Evolutionary conservation across 1,284 basidiomycete species (phyloP).

Genomic region (Clitocybe nebularis): DNA sequence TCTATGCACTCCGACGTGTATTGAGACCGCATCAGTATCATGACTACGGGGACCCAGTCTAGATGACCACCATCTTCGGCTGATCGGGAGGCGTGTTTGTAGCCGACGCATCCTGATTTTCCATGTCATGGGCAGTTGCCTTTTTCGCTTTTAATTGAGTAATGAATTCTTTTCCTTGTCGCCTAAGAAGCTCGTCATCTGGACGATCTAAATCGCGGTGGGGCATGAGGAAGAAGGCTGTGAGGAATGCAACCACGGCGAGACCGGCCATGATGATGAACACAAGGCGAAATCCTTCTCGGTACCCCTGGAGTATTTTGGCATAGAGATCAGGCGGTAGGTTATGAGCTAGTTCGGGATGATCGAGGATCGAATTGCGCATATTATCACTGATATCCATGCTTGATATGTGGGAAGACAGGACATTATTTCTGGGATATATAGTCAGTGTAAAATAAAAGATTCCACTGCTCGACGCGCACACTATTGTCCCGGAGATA

Average conservation of each 20-base stretch:
- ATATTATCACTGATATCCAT: constrained; percentile 11
- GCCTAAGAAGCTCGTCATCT: constrained; percentile 18
- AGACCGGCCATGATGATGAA: constrained; percentile 19
- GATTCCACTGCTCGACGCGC: background rate
- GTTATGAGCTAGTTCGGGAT: constrained; percentile 12
- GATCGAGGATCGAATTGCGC: constrained; percentile 12
- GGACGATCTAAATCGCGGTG: constrained; percentile 17
- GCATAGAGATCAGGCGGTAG: constrained; percentile 10
- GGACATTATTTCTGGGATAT: constrained; percentile 11
- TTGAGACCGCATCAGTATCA: background rate
- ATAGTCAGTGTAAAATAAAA: background rate
- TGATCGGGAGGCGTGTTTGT: background rate
- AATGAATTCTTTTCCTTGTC: constrained; percentile 17
- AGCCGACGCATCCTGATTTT: background rate
- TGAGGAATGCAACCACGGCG: constrained; percentile 19
- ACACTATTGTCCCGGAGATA: constrained; percentile 20
- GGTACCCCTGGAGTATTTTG: constrained; percentile 17
- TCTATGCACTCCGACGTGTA: background rate
- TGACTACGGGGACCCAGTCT: background rate
- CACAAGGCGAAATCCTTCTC: constrained; percentile 16
- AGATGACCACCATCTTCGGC: background rate
- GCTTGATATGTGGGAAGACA: constrained; percentile 7
- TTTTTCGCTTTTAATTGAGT: constrained; percentile 4
- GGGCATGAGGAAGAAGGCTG: constrained; percentile 18
- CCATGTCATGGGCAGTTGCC: background rate